A percentile compares a stretch with the other conserved stretches of the same genome.
phyloP scores from a whole-genome alignment of 805 yeast species.

The Cyberlindnera mycetangii region DNA sequence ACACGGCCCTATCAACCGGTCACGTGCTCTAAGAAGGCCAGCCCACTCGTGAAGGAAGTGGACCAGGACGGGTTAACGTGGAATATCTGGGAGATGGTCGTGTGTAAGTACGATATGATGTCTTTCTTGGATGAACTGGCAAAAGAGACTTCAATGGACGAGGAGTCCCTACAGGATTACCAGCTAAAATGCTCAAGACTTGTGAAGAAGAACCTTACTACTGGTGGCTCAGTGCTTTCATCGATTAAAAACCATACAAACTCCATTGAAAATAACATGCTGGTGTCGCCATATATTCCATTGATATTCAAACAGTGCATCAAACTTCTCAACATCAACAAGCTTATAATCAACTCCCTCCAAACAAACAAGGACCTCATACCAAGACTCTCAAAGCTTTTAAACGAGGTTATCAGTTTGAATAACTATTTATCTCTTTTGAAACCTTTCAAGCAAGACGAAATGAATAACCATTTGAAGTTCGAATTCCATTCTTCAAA shows the following conservation, averaged over 20 bases:
- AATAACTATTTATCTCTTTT: slow-evolving; percentile 27
- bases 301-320: slow-evolving; percentile 29
- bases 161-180: slow-evolving; percentile 33
- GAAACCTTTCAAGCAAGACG: slow-evolving; percentile 29
- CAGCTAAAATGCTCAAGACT: slow-evolving; percentile 39
- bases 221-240: slow-evolving; percentile 16
- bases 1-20: slow-evolving; percentile 1
- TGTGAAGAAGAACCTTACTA: slow-evolving; percentile 29
- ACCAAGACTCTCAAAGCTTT: slow-evolving; percentile 21
- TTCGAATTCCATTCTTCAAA: slow-evolving; percentile 21
- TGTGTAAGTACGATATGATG: slow-evolving; percentile 37
- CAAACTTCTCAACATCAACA: slow-evolving; percentile 26
- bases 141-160: slow-evolving; percentile 22
- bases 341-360: slow-evolving; percentile 29
- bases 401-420: slow-evolving; percentile 28
- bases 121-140: slow-evolving; percentile 36
- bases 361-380: slow-evolving; percentile 26
- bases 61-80: slow-evolving; percentile 15
- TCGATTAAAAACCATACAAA: slow-evolving; percentile 21
- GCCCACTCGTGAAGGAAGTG: slow-evolving; percentile 3
- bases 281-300: slow-evolving; percentile 29
- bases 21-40: slow-evolving; percentile 1
- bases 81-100: slow-evolving; percentile 30
- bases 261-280: slow-evolving; percentile 20
- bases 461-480: slow-evolving; percentile 24